Base-by-base conservation (phyloP, 2,329 filamentous ascomycete genomes). In the Periconia sp. region DNA sequence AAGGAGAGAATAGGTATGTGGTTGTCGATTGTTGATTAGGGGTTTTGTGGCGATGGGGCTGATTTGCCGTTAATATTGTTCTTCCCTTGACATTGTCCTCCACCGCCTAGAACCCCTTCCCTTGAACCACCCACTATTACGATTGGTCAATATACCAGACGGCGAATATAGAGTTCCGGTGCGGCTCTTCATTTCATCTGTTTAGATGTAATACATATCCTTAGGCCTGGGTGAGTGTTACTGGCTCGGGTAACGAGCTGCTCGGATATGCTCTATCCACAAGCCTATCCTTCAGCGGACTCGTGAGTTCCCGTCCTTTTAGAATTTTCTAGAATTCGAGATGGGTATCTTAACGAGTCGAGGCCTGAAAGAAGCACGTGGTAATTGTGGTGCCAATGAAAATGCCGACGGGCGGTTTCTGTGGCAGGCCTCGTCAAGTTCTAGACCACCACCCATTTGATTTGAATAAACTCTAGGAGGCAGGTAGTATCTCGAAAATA, bases 21-120 rank as follows among this genome's bases (percentile, higher is more conserved):
- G 14, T 35, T 48, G 19, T 37, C 48, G 27, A 27, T 27, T 46
- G 43, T 23, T 48, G 30, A 41, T 9, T 30, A 27, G n/a, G 35
- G 23, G 18, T 46, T 33, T 27, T 2, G 45, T 43, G 49, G 48
- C 41, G 52, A 47, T 33, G 47, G 43, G 19, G 18, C 23, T 49
- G 37, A 13, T 45, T 23, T 18, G 43, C 23, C 49, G 44, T 55
- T 57, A 56, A 9, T 58, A 59, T 59, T 61, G 56, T 59, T 54
- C 47, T 46, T 18, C 33, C 33, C 53, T 62, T 62, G 55, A 11
- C 61, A 63, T 63, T 63, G 56, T 62, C 57, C 55, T 55, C 50
- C 11, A 37, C 43, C n/a, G 30, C 45, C 37, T 45, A 19, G 35
- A 20, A 8, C 14, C 6, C 23, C 30, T 15, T 11, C 45, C n/a